These are phyloP conservation scores for Allodekkera sacchari DNA, from an alignment of 805 yeast genomes.

Conservation along the genomic window DNA sequence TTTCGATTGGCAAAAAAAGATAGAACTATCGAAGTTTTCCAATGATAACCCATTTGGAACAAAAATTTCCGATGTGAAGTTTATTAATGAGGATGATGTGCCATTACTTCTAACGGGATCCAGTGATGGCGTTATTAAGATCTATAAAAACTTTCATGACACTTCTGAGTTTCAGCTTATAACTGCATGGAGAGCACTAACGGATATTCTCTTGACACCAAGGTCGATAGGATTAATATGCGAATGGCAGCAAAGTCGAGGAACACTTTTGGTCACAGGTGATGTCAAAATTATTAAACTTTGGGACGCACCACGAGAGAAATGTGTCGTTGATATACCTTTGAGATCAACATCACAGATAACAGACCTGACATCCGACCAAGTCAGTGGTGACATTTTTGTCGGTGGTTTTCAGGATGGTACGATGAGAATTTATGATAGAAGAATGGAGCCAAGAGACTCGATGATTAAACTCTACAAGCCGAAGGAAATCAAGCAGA, in stretches of 20 bases:
- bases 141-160: slow-evolving; percentile 70
- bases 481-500: slow-evolving; percentile 22
- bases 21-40: slow-evolving; percentile 58
- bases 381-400: slow-evolving; percentile 85
- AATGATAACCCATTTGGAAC: slow-evolving; percentile 86
- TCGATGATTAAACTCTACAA: slow-evolving; percentile 83
- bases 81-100: slow-evolving; percentile 86
- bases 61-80: slow-evolving; percentile 75
- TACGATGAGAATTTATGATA: slow-evolving; percentile 79
- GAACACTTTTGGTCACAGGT: slow-evolving; percentile 85
- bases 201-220: slow-evolving; percentile 75
- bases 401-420: slow-evolving; percentile 93
- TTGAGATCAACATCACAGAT: slow-evolving; percentile 86
- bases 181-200: slow-evolving; percentile 88
- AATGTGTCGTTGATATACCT: slow-evolving; percentile 80
- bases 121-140: slow-evolving; percentile 87
- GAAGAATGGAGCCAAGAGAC: slow-evolving; percentile 76
- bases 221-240: slow-evolving; percentile 75
- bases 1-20: slow-evolving; percentile 75
- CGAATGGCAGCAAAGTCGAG: slow-evolving; percentile 97
- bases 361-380: slow-evolving; percentile 86
- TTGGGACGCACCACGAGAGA: slow-evolving; percentile 96
- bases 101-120: slow-evolving; percentile 84
- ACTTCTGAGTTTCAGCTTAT: slow-evolving; percentile 49
- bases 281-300: slow-evolving; percentile 85